A percentile compares a stretch with the other conserved stretches of the same genome.
Conservation (phyloP, 2,329 filamentous ascomycete genomes). For the Phaeoacremonium minimum region DNA sequence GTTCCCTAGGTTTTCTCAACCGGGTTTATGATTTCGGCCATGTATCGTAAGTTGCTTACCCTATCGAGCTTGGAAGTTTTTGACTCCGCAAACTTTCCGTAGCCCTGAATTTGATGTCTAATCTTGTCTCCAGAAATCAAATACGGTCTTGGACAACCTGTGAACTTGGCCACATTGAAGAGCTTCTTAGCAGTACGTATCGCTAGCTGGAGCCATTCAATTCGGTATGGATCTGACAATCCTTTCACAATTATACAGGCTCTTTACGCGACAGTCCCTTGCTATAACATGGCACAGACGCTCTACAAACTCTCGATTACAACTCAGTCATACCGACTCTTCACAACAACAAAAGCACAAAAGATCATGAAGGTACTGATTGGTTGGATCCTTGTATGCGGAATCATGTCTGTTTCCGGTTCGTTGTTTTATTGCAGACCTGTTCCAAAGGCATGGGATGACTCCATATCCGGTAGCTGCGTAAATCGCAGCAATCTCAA, state of each 20-base stretch:
- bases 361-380: slow-evolving; percentile 15
- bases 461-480: neutral
- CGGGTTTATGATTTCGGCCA: slow-evolving; percentile 9
- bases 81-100: too few species aligned
- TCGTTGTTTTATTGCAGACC: neutral
- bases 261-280: slow-evolving; percentile 17
- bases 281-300: slow-evolving; percentile 17
- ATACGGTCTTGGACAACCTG: slow-evolving; percentile 12
- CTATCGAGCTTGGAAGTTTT: too few species aligned
- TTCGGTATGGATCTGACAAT: neutral
- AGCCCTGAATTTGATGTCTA: neutral
- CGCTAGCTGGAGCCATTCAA: neutral
- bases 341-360: slow-evolving; percentile 14
- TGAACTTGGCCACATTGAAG: slow-evolving; percentile 1
- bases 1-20: slow-evolving; percentile 11
- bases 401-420: neutral
- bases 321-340: slow-evolving; percentile 18
- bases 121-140: slow-evolving; percentile 15
- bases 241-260: slow-evolving; percentile 8
- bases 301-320: slow-evolving; percentile 21
- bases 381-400: slow-evolving; percentile 11
- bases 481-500: neutral
- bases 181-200: slow-evolving; percentile 9
- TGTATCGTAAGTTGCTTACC: slow-evolving; percentile 11
- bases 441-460: neutral